Conservation (phyloP, 1,284 basidiomycete genomes). For the Melampsora americana region DNA sequence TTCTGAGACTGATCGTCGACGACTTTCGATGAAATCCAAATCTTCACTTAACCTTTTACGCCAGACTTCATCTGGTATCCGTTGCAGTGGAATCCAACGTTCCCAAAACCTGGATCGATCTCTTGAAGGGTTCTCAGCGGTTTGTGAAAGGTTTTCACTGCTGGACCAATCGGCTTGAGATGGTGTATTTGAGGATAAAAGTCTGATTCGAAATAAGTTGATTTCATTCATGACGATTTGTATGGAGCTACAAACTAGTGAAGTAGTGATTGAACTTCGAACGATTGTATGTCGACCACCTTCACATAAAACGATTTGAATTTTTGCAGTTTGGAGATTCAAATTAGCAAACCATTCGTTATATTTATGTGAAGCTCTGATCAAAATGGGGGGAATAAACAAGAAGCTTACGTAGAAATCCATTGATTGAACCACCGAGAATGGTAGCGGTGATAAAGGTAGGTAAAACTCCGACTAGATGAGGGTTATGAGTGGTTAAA, state of each 20-base stretch:
- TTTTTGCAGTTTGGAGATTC: no score
- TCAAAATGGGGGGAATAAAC: no score
- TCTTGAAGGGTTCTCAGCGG: neutral
- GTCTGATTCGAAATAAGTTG: neutral
- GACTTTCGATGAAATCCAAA: no score
- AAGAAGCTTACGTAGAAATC: no score
- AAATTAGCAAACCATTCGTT: no score
- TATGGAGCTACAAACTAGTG: slow-evolving; percentile 14
- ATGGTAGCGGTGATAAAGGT: no score
- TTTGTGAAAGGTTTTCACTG: neutral
- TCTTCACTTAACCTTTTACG: neutral
- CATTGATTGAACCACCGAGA: no score
- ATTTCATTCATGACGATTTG: slow-evolving; percentile 30
- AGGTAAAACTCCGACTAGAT: no score
- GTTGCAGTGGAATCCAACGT: slow-evolving; percentile 22
- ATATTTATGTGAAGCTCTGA: no score
- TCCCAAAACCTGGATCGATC: slow-evolving; percentile 26
- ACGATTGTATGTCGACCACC: slow-evolving; percentile 14
- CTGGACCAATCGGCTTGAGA: neutral
- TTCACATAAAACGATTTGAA: no score
- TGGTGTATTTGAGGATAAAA: neutral
- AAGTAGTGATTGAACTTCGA: slow-evolving; percentile 31
- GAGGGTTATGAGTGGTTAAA: no score
- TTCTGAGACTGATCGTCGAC: no score
- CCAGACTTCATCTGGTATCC: slow-evolving; percentile 30